Base-by-base conservation (phyloP, 2,329 filamentous ascomycete species). In the Botrytis porri region DNA sequence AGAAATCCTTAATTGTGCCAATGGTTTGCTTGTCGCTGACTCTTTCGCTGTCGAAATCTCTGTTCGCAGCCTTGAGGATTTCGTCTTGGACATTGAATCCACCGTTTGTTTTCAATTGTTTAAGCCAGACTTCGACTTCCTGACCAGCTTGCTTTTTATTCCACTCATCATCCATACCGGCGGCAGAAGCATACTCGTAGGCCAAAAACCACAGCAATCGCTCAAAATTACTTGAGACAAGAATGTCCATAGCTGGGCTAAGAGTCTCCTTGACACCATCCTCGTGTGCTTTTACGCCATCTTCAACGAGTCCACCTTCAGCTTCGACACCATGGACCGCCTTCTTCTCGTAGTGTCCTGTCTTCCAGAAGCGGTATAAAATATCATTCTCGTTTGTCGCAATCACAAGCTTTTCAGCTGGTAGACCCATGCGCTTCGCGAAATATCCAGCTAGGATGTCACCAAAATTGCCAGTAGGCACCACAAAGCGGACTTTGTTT, bases 351-450 rank as follows among this genome's bases (percentile, higher is more conserved):
- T 98, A 98, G 77, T 88, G 87, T 57, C 95, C 93, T 0, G 91
- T 93, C 84, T 92, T 92, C 93, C 93, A 98, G 87, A 99, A 99
- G 48, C 96, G 90, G 83, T 98, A 89, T 18, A 99, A 88, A 75
- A 98, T 98, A 80, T 98, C 96, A 84, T 99, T 99, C 84, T 97
- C 95, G 82, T 98, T 98, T 69, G 95, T 98, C 0, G 95, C 94
- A 73, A 98, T 92, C 78, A 97, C 90, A 45, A 99, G 89, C 84
- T 95, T 97, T 75, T 96, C 92, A 4, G 91, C 86, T 5, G 95
- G 95, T 4, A 98, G 87, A 72, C 94, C 95, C 94, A 97, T 97
- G 78, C 90, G 87, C 78, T 92, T 91, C 32, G 95, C 95, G 80
- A 98, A 98, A 84, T 95, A 98, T 69, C 95, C 95, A 0, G 93